A percentile compares a stretch with the other conserved stretches of the same genome.
These are phyloP conservation scores for Myxozyma neotropica DNA, from an alignment of 805 yeast species.

Conservation along the genomic window DNA sequence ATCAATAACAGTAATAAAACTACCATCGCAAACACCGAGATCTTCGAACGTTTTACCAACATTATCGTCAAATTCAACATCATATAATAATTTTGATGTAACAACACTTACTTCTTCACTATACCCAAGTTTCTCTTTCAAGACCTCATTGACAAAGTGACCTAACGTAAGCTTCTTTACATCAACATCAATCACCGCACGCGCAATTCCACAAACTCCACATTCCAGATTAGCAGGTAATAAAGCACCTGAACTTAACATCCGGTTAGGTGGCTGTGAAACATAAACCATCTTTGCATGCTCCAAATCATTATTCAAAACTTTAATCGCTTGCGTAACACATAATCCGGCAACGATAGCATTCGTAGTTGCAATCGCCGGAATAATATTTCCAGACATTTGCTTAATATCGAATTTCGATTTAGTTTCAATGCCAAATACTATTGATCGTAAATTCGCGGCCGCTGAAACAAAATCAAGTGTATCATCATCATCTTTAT, in stretches of 20 bases:
- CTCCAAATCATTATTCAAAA: constrained; percentile 43
- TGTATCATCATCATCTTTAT: constrained; percentile 93
- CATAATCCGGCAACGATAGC: constrained; percentile 93
- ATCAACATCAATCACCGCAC: constrained; percentile 39
- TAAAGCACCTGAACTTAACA: constrained; percentile 64
- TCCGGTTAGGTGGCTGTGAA: constrained; percentile 60
- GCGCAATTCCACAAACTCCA: constrained; percentile 50
- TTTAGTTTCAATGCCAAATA: constrained; percentile 70
- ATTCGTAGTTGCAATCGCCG: constrained; percentile 97
- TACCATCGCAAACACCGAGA: constrained; percentile 62
- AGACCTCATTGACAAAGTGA: constrained; percentile 52
- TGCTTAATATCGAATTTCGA: constrained; percentile 85
- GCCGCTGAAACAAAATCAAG: constrained; percentile 84
- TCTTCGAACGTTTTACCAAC: constrained; percentile 51
- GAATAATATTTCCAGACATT: constrained; percentile 96
- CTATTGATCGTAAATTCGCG: constrained; percentile 71
- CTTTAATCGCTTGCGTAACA: constrained; percentile 67
- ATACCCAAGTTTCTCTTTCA: constrained; percentile 57
- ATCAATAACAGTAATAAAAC: constrained; percentile 70
- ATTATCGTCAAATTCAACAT: constrained; percentile 86
- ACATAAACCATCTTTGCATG: constrained; percentile 49
- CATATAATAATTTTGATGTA: constrained; percentile 71
- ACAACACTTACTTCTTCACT: constrained; percentile 59
- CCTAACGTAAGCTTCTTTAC: constrained; percentile 46
- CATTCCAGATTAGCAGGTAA: constrained; percentile 71